Evolutionary conservation across 768 basidiomycete species (phyloP), one percentile per base, ranked within the genome.

Genomic region (Leucocoprinus leucothites): DNA sequence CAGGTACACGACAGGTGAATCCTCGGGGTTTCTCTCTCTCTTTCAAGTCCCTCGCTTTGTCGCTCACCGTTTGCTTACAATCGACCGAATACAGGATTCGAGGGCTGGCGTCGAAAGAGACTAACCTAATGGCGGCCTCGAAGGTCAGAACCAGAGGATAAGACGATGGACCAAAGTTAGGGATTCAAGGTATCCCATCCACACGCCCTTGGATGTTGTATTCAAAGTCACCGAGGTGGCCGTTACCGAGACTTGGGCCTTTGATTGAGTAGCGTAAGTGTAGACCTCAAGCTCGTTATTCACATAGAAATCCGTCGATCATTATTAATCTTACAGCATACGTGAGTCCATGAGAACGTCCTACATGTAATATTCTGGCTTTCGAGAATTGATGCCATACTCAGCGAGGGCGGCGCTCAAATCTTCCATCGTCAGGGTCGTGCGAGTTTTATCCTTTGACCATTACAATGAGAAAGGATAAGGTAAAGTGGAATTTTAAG

Each of bases 381-480:
- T 96, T 67, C 89, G 86, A 13, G 92, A 81, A 61, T 89, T 94
- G 63, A 99, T 93, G 4, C 96, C 96, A 63, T 98, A 97, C 70
- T 99, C 97, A n/a, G 81, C 80, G 28, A 99, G 80, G 1, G 97
- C 97, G 4, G 93, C 78, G 57, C 89, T 91, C 34, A 99, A 78
- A 66, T 99, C 97, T 51, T 99, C 97, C 94, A 98, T 98, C 18
- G 93, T 97, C 60, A 99, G 72, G 0, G 94, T 91, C 38, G 96
- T 98, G 58, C 91, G 85, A 38, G 92, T 94, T 65, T 94, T 91
- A 65, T 93, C 91, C 90, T 93, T 57, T 9, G 11, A 31, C 11
- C 31, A 31, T 31, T 16, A 26, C 8, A 13, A 18, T 36, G 7
- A 16, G 41, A n/a, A n/a, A 42, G 42, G 21, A n/a, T 38, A 38